These are phyloP conservation scores for Pyrenopolyporus hunteri DNA, from an alignment of 495 filamentous ascomycete species.

Conservation along the genomic window DNA sequence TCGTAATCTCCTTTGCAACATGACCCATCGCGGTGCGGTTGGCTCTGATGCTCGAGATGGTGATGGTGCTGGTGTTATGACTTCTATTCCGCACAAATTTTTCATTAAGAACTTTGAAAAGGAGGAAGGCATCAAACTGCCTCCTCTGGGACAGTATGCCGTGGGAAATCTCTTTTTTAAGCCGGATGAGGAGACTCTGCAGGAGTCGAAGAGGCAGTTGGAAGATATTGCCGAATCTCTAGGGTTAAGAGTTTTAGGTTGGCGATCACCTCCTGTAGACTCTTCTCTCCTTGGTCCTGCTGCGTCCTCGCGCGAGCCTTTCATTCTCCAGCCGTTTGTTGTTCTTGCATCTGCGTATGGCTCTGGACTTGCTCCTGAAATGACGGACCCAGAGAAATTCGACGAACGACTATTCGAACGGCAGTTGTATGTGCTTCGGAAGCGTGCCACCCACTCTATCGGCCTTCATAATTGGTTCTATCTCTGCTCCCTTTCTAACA, in stretches of 20 bases:
- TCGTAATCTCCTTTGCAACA: conserved; percentile 95
- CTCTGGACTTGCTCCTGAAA: conserved; percentile 78
- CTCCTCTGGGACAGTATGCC: conserved; percentile 91
- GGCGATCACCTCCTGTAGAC: conserved; percentile 94
- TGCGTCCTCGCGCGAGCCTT: conserved; percentile 90
- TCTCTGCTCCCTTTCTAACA: conserved; percentile 95
- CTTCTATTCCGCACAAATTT: conserved; percentile 97
- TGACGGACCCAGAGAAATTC: conserved; percentile 77
- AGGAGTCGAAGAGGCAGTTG: conserved; percentile 86
- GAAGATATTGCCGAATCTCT: conserved; percentile 89
- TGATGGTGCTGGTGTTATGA: conserved; percentile 99
- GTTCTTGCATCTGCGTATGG: conserved; percentile 88
- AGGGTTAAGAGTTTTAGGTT: conserved; percentile 90
- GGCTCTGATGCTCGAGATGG: conserved; percentile 97
- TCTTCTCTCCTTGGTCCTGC: conserved; percentile 92
- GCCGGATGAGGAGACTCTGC: conserved; percentile 84
- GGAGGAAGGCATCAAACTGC: conserved; percentile 83
- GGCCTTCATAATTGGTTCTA: conserved; percentile 99
- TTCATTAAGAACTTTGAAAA: conserved; percentile 98
- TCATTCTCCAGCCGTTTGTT: conserved; percentile 94
- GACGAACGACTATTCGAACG: conserved; percentile 88
- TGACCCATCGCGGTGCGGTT: conserved; percentile 99
- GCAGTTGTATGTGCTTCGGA: conserved; percentile 92
- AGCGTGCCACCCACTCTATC: conserved; percentile 92
- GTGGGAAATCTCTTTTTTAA: conserved; percentile 99